Evolutionary conservation across 2,329 filamentous ascomycete genomes (phyloP), one percentile per base, ranked within the genome.

Genomic region (Aureobasidium lini): DNA sequence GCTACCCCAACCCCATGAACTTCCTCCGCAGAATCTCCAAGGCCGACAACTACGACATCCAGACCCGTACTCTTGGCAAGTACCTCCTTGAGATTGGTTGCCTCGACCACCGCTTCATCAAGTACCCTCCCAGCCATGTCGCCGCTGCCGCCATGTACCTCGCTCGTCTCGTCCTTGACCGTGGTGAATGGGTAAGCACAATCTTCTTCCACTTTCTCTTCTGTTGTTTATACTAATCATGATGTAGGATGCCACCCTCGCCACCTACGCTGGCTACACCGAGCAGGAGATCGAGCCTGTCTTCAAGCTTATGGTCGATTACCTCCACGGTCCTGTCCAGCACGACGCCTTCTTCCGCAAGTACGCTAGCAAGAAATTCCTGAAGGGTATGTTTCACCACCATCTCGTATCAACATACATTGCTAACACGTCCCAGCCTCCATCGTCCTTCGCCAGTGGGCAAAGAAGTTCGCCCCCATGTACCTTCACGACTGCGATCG

Each of bases 271-370:
- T 57, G 94, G 94, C 59, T 99, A 97, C 75, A 87, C 83, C 2
- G 93, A 97, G 73, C 85, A 93, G 48, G 90, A 99, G 75, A 91
- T 99, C 66, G 84, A 93, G 72, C 93, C 93, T 10, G 89, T 97
- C 42, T 90, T 96, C 70, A 83, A 88, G 68, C 82, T 97, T 62
- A 96, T 99, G 92, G 85, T 99, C 62, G 92, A 99, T 74, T 99
- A 99, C 72, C 86, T 99, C 40, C 88, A 89, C 61, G 86, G 89
- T 11, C 94, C 93, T 29, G 89, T 96, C 57, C 84, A 87, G 44
- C 94, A 99, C 70, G 93, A 97, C 73, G 95, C 94, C 39, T 96
- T 99, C 81, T 97, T 96, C 82, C 96, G 95, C 84, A 99, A 99
- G 77, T 99, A 99, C 73, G 94, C 94, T 60, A 95, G 90, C 84